Base-by-base conservation (phyloP, 2,329 filamentous ascomycete species). In the Raffaelea ambrosiae region DNA sequence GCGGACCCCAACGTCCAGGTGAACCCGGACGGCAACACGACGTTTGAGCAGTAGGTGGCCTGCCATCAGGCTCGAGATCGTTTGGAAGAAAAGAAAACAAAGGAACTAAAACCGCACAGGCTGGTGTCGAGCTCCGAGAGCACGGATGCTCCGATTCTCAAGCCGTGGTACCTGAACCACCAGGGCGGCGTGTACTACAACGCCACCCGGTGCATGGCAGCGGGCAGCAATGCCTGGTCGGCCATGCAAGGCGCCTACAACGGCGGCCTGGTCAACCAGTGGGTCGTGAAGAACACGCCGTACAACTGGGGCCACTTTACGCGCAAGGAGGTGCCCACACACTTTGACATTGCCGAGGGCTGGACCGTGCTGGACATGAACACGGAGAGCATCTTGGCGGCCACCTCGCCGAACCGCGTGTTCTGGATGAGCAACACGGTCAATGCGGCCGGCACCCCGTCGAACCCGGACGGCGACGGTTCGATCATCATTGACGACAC, bases 291-390 rank as follows among this genome's bases (percentile, higher is more conserved):
- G 33, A 77, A 78, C 46, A 77, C 73, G 0, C 70, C 74, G 0
- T 76, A 66, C 63, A 73, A 68, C 49, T 73, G 73, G 65, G 72
- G 69, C 0, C 73, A 76, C 56, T 68, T 69, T 51, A 71, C 70
- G 49, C 60, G 71, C n/a, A 55, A 64, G 4, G 75, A 78, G 48
- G 61, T 79, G n/a, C 74, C 74, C 0, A 66, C 74, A 16, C 74
- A 79, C 18, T 79, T 71, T 57, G 67, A 69, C 3, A 66, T 79
- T 53, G 74, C 73, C 1, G 75, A 79, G 48, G 71, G 65, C 10
- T 79, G 71, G 68, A 73, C 74, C 0, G 55, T 76, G 18, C 73
- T 66, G 2, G 76, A 79, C 55, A 79, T 78, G 74, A 78, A 79
- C 50, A 20, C 31, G 65, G 72, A 77, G 59, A 63, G 65, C 2